Evolutionary conservation across 805 yeast species (phyloP).

Genomic region (Cephaloascus fragrans): DNA sequence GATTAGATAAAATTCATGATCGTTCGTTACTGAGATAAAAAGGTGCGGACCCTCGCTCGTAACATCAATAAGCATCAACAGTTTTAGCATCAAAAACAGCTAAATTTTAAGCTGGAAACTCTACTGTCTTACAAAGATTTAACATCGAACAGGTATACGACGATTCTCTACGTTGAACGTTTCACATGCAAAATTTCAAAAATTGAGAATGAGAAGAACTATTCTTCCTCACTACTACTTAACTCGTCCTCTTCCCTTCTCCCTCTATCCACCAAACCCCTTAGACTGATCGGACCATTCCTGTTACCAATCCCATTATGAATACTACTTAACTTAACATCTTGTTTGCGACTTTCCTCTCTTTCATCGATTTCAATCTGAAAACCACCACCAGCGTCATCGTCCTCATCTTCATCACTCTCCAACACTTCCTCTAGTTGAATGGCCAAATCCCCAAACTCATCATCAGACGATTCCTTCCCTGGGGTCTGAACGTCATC

Average conservation of each 20-base stretch:
- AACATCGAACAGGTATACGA: too few relatives aligned
- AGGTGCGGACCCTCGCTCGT: too few relatives aligned
- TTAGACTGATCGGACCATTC: constrained; percentile 11
- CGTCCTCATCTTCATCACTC: neutral
- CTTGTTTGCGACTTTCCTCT: neutral
- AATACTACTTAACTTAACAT: neutral
- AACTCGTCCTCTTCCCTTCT: constrained; percentile 11
- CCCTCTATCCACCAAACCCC: constrained; percentile 10
- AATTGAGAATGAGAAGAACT: too few relatives aligned
- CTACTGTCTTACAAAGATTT: too few relatives aligned
- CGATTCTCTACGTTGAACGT: too few relatives aligned
- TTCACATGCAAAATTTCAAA: too few relatives aligned
- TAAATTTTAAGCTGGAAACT: too few relatives aligned
- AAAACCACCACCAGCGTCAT: neutral
- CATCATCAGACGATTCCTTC: neutral
- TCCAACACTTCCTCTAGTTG: constrained; percentile 1
- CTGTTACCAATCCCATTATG: neutral
- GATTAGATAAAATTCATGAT: too few relatives aligned
- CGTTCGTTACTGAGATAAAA: too few relatives aligned
- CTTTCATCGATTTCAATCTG: neutral
- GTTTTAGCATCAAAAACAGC: too few relatives aligned
- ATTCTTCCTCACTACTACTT: constrained; percentile 15
- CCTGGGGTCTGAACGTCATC: neutral
- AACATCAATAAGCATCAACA: too few relatives aligned
- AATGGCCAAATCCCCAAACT: neutral